Evolutionary conservation across 345 rosid genomes (phyloP), one percentile per base, ranked within the genome.

Genomic region (Pugionium cornutum): DNA sequence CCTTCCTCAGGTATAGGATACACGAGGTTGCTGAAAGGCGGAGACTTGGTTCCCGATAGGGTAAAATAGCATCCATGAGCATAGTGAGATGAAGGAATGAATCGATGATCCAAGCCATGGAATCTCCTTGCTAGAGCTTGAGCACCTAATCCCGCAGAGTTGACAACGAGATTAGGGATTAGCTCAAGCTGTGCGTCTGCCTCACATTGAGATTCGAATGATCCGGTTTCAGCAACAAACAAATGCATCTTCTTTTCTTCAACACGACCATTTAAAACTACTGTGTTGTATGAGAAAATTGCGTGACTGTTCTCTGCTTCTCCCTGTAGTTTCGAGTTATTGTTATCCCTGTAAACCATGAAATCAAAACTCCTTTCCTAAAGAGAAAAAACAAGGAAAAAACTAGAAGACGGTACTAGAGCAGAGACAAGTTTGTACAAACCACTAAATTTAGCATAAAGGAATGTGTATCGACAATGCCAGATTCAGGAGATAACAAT

Each of bases 1-100:
- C 96, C 97, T 69, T 84, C 88, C 83, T 89, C 97, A 0, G 98
- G 96, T 37, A 89, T 66, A 30, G 98, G 97, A 77, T 92, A 89
- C 78, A 92, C 83, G 78, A 89, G 80, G 43, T 62, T 87, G 42
- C 73, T 50, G 64, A 92, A 92, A 59, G 89, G 87, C 42, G 84
- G 66, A 49, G 40, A 63, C 58, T 75, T 82, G 51, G 82, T 60
- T 29, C 76, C 86, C 0, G 83, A 80, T 53, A 86, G 86, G 27
- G 84, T 78, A 63, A 86, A 89, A 77, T 92, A 92, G 75, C 87
- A 88, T 60, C 97, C 97, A 6, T 90, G 88, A 64, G 98, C 97
- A 69, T 78, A 88, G 80, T 78, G 68, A 30, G 83, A 74, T 3
- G 79, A 77, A 58, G 91, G 91, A 76, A 89, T 61, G 30, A 65